Percentiles rank a stretch among this genome's conserved stretches.
Evolutionary conservation across 768 basidiomycete genomes (phyloP).

Genomic region (Paxillus ammoniavirescens): DNA sequence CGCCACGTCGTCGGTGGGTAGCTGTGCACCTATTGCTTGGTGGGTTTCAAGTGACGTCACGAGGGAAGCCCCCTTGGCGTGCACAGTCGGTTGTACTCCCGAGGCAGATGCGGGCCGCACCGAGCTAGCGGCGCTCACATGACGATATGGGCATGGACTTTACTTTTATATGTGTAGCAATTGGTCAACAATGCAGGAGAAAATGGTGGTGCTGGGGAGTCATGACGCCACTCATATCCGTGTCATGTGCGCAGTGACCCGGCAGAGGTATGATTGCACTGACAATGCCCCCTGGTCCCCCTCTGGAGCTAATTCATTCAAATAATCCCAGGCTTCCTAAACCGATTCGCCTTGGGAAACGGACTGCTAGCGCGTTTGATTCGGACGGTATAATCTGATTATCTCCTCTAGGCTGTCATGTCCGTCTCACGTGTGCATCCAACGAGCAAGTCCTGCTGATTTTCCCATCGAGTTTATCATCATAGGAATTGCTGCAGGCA

Average conservation of each 20-base stretch:
- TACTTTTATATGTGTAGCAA: constrained; percentile 14
- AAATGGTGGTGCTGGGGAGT: constrained; percentile 17
- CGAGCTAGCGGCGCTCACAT: constrained; percentile 23
- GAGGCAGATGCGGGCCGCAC: constrained; percentile 4
- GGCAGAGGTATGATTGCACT: neutral
- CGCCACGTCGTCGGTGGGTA: neutral
- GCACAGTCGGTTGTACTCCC: constrained; percentile 1
- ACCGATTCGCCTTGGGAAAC: constrained; percentile 13
- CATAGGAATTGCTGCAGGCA: no score
- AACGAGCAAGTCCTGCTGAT: neutral
- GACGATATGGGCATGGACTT: constrained; percentile 14
- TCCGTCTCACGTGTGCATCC: neutral
- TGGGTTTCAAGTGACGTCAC: neutral
- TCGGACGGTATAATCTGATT: neutral
- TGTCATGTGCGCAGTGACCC: constrained; percentile 5
- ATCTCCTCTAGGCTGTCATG: neutral
- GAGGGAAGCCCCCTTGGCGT: neutral
- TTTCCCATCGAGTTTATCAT: neutral
- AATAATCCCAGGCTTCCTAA: constrained; percentile 1
- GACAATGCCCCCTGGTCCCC: neutral
- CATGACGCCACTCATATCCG: constrained; percentile 18
- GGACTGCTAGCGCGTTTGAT: neutral
- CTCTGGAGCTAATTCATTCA: neutral
- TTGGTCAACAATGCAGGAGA: constrained; percentile 5
- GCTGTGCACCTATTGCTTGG: neutral